These are phyloP conservation scores for Umbelopsis sp. DNA, from an alignment of 192 early-diverging fungal species.

Conservation along the genomic window DNA sequence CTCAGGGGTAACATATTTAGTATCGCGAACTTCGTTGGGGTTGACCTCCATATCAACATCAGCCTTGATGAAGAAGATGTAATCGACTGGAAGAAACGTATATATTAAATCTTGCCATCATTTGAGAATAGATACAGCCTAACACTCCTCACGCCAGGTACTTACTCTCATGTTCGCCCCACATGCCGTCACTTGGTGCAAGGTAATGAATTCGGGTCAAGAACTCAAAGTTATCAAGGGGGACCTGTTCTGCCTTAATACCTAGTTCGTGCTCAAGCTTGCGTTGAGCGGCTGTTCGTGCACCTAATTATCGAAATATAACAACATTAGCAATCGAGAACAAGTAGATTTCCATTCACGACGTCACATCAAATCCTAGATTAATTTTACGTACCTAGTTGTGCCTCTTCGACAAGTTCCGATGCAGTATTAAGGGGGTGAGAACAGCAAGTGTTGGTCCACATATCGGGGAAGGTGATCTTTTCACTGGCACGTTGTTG, in stretches of 20 bases:
- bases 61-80: constrained; percentile 88
- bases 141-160: neutral
- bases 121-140: neutral
- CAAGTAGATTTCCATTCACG: too few relatives aligned
- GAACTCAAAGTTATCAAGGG: constrained; percentile 82
- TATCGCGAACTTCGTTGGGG: constrained; percentile 88
- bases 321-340: too few relatives aligned
- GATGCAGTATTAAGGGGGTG: constrained; percentile 83
- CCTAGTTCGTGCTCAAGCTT: constrained; percentile 97
- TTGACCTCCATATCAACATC: constrained; percentile 75
- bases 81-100: constrained; percentile 66
- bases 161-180: constrained; percentile 96
- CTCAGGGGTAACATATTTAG: constrained; percentile 79
- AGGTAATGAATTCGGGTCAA: constrained; percentile 96
- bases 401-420: constrained; percentile 80
- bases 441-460: constrained; percentile 98
- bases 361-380: too few relatives aligned
- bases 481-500: constrained; percentile 96
- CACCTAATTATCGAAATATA: constrained; percentile 53
- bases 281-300: constrained; percentile 85
- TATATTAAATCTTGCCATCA: neutral
- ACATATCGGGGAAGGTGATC: constrained; percentile 97
- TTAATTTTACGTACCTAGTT: constrained; percentile 50
- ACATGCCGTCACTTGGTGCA: constrained; percentile 91
- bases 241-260: constrained; percentile 76